Evolutionary conservation across 2,329 filamentous ascomycete genomes (phyloP), one percentile per base, ranked within the genome.

Genomic region (Phialophora expanda): DNA sequence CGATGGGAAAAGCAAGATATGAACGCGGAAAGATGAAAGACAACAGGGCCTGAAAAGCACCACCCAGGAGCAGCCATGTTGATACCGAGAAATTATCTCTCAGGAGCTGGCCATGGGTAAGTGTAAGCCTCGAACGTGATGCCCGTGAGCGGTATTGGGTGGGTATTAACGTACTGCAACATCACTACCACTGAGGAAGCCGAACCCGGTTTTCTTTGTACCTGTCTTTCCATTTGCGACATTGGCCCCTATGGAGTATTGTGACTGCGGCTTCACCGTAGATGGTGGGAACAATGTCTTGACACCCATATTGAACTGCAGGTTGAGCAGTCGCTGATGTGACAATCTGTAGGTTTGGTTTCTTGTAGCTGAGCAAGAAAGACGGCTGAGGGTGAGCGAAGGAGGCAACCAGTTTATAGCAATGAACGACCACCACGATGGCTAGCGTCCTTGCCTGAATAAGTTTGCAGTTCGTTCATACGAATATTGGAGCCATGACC

Each of bases 1-100:
- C 24, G 20, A 41, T 46, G 44, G 57, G 61, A 58, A 83, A 81
- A 64, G 80, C 76, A 2, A 76, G 73, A 20, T 76, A 69, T n/a
- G 54, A 58, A 41, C 60, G 75, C 65, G 74, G 65, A 32, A 76
- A 64, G 17, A 76, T 55, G 17, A 77, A 64, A 46, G 55, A 64
- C 6, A 54, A 11, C 50, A 57, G n/a, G 51, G 64, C 63, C 9
- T 68, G 61, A 8, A 58, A 34, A 9, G 64, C 67, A 3, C 67
- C 69, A 8, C 68, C 69, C 1, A 70, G 11, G 12, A 68, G 61
- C 14, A 72, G 58, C 69, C 69, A 71, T 3, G 67, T 69, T 11
- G 65, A 61, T 3, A 69, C 48, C 14, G 65, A 51, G 41, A 71
- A 57, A 26, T 68, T 64, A 17, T 70, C 66, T 26, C 64, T 68